phyloP scores from a whole-genome alignment of 2,329 filamentous ascomycete species.

The Diaporthe helianthi region DNA sequence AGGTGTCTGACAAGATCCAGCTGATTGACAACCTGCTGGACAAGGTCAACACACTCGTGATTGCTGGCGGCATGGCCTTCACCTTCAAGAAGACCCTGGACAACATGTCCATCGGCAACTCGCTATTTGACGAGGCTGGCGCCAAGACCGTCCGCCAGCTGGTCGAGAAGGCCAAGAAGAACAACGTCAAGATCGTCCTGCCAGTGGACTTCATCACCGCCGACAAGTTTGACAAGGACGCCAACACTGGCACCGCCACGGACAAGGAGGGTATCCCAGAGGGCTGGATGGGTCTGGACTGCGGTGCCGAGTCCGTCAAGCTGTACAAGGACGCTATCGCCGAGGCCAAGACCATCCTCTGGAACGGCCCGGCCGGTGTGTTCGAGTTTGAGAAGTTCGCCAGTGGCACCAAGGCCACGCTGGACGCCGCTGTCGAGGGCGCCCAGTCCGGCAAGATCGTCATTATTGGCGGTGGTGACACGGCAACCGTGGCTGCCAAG shows the following conservation, averaged over 20 bases:
- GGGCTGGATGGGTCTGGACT: slow-evolving; percentile 98
- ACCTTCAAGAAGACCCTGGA: slow-evolving; percentile 99
- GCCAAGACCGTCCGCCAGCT: slow-evolving; percentile 88
- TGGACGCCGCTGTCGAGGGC: slow-evolving; percentile 86
- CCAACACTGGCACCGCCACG: slow-evolving; percentile 79
- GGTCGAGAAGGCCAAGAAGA: slow-evolving; percentile 94
- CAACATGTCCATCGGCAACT: slow-evolving; percentile 86
- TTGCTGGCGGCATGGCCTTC: slow-evolving; percentile 98
- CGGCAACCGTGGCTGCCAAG: slow-evolving; percentile 96
- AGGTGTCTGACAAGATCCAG: slow-evolving; percentile 99
- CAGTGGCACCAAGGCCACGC: slow-evolving; percentile 87
- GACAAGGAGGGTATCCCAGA: slow-evolving; percentile 92
- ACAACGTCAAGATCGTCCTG: slow-evolving; percentile 93
- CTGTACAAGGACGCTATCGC: slow-evolving; percentile 88
- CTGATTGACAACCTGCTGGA: slow-evolving; percentile 98
- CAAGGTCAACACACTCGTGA: slow-evolving; percentile 96
- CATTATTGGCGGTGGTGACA: slow-evolving; percentile 98
- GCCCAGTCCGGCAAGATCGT: slow-evolving; percentile 89
- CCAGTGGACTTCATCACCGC: slow-evolving; percentile 96
- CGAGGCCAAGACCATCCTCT: slow-evolving; percentile 94
- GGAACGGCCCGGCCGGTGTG: slow-evolving; percentile 97
- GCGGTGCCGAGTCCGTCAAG: slow-evolving; percentile 85
- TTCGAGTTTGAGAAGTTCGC: slow-evolving; percentile 98
- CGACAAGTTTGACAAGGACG: slow-evolving; percentile 91
- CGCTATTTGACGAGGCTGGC: slow-evolving; percentile 91